Base-by-base conservation (phyloP, 2,329 filamentous ascomycete species). In the Ilyonectria mors-panacis region DNA sequence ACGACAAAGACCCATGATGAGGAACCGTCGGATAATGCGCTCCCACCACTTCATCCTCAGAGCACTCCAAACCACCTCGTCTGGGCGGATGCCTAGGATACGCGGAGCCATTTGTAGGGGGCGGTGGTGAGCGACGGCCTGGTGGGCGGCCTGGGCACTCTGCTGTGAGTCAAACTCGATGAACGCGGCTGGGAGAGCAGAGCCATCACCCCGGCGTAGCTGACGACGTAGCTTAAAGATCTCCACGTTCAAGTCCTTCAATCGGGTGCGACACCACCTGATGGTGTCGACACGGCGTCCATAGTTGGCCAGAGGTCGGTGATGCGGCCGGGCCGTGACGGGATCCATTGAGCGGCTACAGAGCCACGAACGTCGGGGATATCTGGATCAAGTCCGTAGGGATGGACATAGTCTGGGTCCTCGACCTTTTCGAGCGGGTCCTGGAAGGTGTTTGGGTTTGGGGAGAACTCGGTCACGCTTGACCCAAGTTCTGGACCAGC, bases 201-300 rank as follows among this genome's bases (percentile, higher is more conserved):
- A 87, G 51, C 86, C 89, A 44, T 93, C 87, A 33, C 94, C 91
- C 67, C 93, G 87, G 0, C 93, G 91, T 59, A 92, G 91, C 50
- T 97, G 88, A 55, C 90, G 90, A 70, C 92, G 88, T 59, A 98
- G 89, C 79, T 97, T 92, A 67, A 75, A 79, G 33, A 85, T 84
- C 17, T 81, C 78, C 0, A 76, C 67, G 53, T 83, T 84, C 15
- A 85, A 73, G 2, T 82, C 77, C 28, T 80, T 79, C 2, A 85
- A 74, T 4, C 81, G 76, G 1, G 86, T 85, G 58, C 96, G 92
- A 70, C 91, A 93, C 92, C 93, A 98, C 69, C 95, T 90, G 79
- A 99, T 98, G 0, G 94, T 96, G 81, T 99, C 96, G 17, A 98
- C 95, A 80, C 97, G 96, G 78, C 94, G 91, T 72, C 94, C 93